Evolutionary conservation across 495 filamentous ascomycete species (phyloP), one percentile per base, ranked within the genome.

Genomic region (Geoglossum glabrum): DNA sequence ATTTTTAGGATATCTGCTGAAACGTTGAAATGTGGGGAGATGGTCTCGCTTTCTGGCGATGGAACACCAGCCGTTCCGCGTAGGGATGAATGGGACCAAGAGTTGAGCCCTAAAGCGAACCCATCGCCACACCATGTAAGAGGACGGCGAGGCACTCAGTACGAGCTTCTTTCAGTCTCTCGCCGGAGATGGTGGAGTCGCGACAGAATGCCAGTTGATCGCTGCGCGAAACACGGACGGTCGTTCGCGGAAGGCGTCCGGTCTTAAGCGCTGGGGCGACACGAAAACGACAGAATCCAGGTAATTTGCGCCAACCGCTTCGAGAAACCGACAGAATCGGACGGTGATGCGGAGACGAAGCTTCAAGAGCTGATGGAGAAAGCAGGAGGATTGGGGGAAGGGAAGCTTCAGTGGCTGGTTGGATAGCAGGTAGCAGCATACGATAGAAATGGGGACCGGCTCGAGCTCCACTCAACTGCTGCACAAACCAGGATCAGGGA

Each of bases 1-100:
- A 45, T 4, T 45, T 45, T 19, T 45, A 19, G 17, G 40, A 45
- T 45, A 21, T 40, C 36, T 45, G 40, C n/a, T 45, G 40, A 45
- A 45, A 52, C 49, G 49, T 52, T 13, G 49, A 52, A 19, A 52
- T 52, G 49, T 52, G 49, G 49, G 49, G 49, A 52, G 49, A n/a
- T n/a, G 17, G 43, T n/a, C 23, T 52, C 49, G 49, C 49, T 52
- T 27, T 52, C n/a, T 28, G 49, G 49, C 7, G 49, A 15, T 13
- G 23, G 49, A 52, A 52, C 25, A 27, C 49, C 49, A 52, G 49
- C 49, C 49, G 49, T 52, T 52, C 49, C 13, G 49, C 49, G 25
- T 13, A n/a, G 23, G n/a, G 49, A 21, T 21, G 40, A 45, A 45
- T 52, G 49, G 19, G n/a, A n/a, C 49, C 49, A 52, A 52, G 49